These are phyloP conservation scores for Pseudopyrenochaeta lycopersici DNA, from an alignment of 2,329 filamentous ascomycete genomes.

Conservation along the genomic window DNA sequence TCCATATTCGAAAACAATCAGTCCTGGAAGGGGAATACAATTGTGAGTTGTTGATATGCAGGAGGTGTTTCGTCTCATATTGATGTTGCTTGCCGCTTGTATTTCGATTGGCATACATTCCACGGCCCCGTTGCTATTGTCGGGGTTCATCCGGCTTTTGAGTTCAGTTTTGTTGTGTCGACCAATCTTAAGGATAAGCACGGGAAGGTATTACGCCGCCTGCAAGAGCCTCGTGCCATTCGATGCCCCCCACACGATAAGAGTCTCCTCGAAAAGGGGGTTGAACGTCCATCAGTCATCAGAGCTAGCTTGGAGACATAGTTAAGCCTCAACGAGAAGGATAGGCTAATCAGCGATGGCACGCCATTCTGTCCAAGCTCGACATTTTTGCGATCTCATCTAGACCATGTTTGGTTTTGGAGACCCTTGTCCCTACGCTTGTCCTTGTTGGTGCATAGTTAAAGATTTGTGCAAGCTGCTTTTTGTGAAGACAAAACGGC, in stretches of 20 bases:
- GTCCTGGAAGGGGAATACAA: constrained; percentile 25
- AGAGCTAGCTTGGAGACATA: constrained; percentile 31
- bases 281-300: constrained; percentile 13
- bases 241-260: constrained; percentile 14
- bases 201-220: constrained; percentile 31
- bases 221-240: constrained; percentile 6
- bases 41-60: constrained; percentile 20
- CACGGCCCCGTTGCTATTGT: constrained; percentile 26
- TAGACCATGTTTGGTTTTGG: constrained; percentile 1
- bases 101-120: constrained; percentile 30
- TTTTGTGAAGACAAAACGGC: constrained; percentile 3
- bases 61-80: constrained; percentile 30
- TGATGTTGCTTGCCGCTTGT: constrained; percentile 10
- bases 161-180: constrained; percentile 18
- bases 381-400: neutral
- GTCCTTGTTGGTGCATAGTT: constrained; percentile 16
- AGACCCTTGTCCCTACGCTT: constrained; percentile 21
- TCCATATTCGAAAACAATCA: constrained; percentile 8
- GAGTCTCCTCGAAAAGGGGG: constrained; percentile 11
- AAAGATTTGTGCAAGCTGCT: neutral
- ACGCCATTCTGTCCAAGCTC: neutral
- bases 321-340: neutral
- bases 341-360: neutral
- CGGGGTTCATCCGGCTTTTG: constrained; percentile 16
- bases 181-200: constrained; percentile 38